These are phyloP conservation scores for Filobasidium floriforme DNA, from an alignment of 768 basidiomycete species.

Conservation along the genomic window DNA sequence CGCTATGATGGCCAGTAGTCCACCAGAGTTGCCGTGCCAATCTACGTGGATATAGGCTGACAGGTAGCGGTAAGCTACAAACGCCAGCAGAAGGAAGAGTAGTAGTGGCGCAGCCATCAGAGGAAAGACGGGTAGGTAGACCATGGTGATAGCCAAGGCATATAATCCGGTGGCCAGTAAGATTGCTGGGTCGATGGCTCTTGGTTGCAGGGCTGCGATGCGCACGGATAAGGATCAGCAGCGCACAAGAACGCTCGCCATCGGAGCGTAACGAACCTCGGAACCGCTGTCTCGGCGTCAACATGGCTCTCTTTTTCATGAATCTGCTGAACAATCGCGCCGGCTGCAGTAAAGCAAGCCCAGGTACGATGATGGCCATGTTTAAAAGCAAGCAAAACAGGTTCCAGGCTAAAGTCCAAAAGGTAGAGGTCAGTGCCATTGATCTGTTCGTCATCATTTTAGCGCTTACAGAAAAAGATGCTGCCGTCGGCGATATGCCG, in stretches of 20 bases:
- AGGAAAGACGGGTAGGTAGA: constrained; percentile 68
- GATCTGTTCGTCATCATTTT: neutral
- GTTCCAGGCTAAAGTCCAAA: constrained; percentile 28
- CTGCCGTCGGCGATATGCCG: constrained; percentile 59
- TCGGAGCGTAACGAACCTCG: constrained; percentile 54
- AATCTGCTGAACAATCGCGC: constrained; percentile 55
- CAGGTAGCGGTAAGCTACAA: constrained; percentile 64
- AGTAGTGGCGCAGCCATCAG: constrained; percentile 65
- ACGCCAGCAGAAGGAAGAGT: constrained; percentile 52
- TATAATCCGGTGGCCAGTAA: neutral
- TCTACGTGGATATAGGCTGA: constrained; percentile 70
- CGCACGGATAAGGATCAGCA: too few relatives aligned
- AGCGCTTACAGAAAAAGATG: constrained; percentile 61
- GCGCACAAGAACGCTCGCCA: too few relatives aligned
- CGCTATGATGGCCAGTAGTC: constrained; percentile 54
- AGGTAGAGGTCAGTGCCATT: too few relatives aligned
- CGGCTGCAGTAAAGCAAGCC: constrained; percentile 62
- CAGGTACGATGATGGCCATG: constrained; percentile 63
- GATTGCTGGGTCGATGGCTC: neutral
- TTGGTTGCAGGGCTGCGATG: neutral
- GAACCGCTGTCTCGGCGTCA: constrained; percentile 69
- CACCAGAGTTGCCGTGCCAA: constrained; percentile 61
- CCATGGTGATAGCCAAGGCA: constrained; percentile 43
- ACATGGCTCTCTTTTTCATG: constrained; percentile 54
- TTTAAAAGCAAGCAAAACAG: constrained; percentile 50